Percentiles rank a stretch among this genome's conserved stretches.
phyloP scores from a whole-genome alignment of 345 rosid species.

The Eucalyptus erythrocorys region DNA sequence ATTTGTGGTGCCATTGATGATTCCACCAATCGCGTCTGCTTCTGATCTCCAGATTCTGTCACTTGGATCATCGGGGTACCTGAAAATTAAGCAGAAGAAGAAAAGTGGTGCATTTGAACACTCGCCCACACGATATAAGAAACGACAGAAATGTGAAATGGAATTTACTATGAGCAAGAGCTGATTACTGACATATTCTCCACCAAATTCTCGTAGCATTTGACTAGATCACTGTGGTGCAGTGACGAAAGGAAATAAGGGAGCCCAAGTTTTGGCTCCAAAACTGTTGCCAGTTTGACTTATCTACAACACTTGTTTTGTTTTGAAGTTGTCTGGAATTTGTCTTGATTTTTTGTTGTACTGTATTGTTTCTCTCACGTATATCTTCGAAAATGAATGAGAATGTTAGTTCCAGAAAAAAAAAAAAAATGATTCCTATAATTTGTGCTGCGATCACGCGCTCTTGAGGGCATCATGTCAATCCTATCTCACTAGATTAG shows the following conservation, averaged over 20 bases:
- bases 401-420: neutral
- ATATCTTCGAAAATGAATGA: neutral
- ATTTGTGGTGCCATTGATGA: neutral
- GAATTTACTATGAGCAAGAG: neutral
- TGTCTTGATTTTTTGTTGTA: neutral
- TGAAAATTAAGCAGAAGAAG: slow-evolving; percentile 1
- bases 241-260: neutral
- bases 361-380: neutral
- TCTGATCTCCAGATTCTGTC: slow-evolving; percentile 51
- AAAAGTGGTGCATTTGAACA: neutral
- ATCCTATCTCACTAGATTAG: neutral
- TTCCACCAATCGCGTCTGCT: neutral
- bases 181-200: neutral
- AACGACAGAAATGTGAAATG: neutral
- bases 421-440: neutral
- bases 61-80: slow-evolving; percentile 35
- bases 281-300: neutral
- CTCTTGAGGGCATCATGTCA: neutral
- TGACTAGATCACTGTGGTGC: neutral
- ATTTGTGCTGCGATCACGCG: neutral
- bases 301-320: neutral
- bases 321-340: neutral
- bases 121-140: neutral
- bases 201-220: neutral
- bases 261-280: neutral